A percentile compares a stretch with the other conserved stretches of the same genome.
Conservation (phyloP, 495 filamentous ascomycete species). For the Tuber brumale region DNA sequence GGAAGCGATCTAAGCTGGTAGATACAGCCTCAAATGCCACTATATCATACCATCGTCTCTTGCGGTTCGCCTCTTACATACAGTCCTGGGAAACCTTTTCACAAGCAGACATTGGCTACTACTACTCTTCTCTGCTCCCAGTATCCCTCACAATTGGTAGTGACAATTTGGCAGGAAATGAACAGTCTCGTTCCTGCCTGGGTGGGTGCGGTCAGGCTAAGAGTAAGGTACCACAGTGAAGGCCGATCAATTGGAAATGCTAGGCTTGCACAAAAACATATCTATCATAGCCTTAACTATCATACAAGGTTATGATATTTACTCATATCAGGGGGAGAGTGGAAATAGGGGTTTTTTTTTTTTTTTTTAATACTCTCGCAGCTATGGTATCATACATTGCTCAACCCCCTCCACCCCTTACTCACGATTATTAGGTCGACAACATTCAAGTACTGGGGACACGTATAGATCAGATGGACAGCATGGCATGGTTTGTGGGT, state of each 20-base stretch:
- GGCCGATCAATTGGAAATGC: not conserved
- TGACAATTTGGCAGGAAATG: not conserved
- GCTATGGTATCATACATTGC: too few species aligned
- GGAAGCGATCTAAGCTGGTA: not conserved
- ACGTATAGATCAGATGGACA: not conserved
- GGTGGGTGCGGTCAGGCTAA: not conserved
- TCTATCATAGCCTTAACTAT: not conserved
- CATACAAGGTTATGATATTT: too few species aligned
- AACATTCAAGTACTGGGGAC: not conserved
- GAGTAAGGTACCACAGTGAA: not conserved
- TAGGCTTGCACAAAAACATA: not conserved
- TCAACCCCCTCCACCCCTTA: not conserved
- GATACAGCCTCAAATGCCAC: not conserved
- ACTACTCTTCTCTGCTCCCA: not conserved
- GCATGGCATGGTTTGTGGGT: not conserved
- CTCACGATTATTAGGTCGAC: not conserved
- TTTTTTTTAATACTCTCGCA: too few species aligned
- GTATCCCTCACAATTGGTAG: not conserved
- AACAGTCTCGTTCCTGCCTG: not conserved
- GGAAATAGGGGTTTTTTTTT: too few species aligned
- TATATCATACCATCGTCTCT: not conserved
- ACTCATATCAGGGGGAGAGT: not conserved
- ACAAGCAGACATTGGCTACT: not conserved
- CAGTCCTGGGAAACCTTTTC: not conserved
- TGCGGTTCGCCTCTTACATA: not conserved